A percentile compares a stretch with the other conserved stretches of the same genome.
Evolutionary conservation across 805 yeast genomes (phyloP).

Genomic region (Candida loeiensis): DNA sequence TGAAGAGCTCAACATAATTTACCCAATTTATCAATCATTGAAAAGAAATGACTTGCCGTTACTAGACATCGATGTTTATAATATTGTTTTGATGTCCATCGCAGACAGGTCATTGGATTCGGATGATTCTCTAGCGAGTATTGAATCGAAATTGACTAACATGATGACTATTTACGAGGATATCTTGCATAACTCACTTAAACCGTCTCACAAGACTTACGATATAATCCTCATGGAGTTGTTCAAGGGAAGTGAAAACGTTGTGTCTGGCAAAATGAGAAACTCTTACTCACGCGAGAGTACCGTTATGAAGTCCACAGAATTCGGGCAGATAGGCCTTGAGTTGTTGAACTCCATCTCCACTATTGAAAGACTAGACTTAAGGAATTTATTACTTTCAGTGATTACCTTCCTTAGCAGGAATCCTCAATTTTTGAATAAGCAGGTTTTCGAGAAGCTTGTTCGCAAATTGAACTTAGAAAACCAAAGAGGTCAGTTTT

Average conservation of each 20-base stretch:
- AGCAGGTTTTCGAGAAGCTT: slow-evolving; percentile 17
- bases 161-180: slow-evolving; percentile 68
- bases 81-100: slow-evolving; percentile 54
- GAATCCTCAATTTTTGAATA: slow-evolving; percentile 27
- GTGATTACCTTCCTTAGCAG: slow-evolving; percentile 29
- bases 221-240: slow-evolving; percentile 46
- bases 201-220: slow-evolving; percentile 57
- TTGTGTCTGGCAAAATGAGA: not conserved
- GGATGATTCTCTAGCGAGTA: slow-evolving; percentile 27
- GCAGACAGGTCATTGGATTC: slow-evolving; percentile 44
- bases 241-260: slow-evolving; percentile 43
- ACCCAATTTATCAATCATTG: slow-evolving; percentile 40
- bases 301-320: slow-evolving; percentile 33
- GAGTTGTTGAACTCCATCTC: slow-evolving; percentile 47
- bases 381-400: slow-evolving; percentile 31
- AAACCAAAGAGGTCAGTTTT: slow-evolving; percentile 24
- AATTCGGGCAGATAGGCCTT: slow-evolving; percentile 42
- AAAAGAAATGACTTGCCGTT: slow-evolving; percentile 33
- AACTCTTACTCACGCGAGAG: slow-evolving; percentile 6
- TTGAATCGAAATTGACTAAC: slow-evolving; percentile 60
- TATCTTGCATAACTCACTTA: slow-evolving; percentile 43
- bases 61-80: slow-evolving; percentile 52
- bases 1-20: slow-evolving; percentile 29
- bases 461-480: slow-evolving; percentile 22
- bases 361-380: slow-evolving; percentile 31